Percentiles rank a stretch among this genome's conserved stretches.
These are phyloP conservation scores for Colletotrichum sp. DNA, from an alignment of 2,329 filamentous ascomycete genomes.

Conservation along the genomic window DNA sequence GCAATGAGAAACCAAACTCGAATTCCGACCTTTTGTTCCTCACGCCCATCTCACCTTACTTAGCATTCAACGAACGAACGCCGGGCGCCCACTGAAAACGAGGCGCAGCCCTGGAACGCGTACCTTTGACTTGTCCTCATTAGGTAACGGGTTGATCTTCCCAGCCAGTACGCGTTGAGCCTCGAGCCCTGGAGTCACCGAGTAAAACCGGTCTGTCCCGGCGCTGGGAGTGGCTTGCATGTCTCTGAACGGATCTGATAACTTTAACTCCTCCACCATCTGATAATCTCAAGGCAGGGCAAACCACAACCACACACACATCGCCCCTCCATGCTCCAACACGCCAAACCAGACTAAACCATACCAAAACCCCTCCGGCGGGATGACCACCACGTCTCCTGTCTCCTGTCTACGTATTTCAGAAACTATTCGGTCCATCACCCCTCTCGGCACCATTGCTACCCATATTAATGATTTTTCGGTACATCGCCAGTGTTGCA, in stretches of 20 bases:
- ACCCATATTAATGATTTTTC: neutral
- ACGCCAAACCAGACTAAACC: neutral
- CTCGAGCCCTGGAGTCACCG: neutral
- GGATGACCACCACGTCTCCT: neutral
- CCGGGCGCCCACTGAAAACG: neutral
- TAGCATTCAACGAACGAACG: neutral
- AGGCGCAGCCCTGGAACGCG: conserved; percentile 2
- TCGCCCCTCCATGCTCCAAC: neutral
- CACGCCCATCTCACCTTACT: neutral
- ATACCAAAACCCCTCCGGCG: neutral
- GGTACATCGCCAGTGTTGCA: neutral
- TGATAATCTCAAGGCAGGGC: conserved; percentile 5
- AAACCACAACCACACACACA: neutral
- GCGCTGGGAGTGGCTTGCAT: conserved; percentile 12
- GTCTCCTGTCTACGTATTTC: neutral
- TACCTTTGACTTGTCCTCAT: neutral
- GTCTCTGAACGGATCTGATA: conserved; percentile 23
- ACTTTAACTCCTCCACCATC: conserved; percentile 25
- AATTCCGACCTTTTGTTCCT: neutral
- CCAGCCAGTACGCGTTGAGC: neutral
- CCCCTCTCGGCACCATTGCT: neutral
- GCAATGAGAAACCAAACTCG: neutral
- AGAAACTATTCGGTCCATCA: neutral
- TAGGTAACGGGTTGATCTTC: conserved; percentile 1
- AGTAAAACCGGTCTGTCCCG: neutral